Conservation (phyloP, 2,329 filamentous ascomycete genomes). For the Cryphonectria carpinicola region DNA sequence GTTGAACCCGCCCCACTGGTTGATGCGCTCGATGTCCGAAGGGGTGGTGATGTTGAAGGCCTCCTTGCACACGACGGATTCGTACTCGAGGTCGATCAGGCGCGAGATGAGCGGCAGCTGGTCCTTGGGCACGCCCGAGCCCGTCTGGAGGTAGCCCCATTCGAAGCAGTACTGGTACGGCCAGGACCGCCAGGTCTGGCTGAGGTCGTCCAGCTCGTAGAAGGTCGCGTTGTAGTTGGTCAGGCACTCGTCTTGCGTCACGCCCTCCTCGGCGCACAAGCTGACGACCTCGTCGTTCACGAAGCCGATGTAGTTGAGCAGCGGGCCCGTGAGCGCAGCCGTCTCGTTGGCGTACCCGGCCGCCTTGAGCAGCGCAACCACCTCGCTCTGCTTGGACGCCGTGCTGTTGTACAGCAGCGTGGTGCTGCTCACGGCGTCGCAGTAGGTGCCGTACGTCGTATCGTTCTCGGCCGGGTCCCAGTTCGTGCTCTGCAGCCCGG, state of each 20-base stretch:
- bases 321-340: constrained; percentile 43
- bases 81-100: constrained; percentile 66
- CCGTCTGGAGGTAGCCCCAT: constrained; percentile 81
- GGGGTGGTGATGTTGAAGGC: constrained; percentile 71
- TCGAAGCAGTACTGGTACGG: constrained; percentile 60
- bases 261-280: constrained; percentile 28
- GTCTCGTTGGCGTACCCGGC: constrained; percentile 47
- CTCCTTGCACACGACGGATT: constrained; percentile 63
- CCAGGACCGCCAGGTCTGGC: constrained; percentile 52
- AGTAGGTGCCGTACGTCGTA: constrained; percentile 51
- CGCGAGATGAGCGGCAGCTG: constrained; percentile 74
- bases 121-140: constrained; percentile 66
- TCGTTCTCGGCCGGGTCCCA: constrained; percentile 56
- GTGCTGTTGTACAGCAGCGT: constrained; percentile 48
- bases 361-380: constrained; percentile 44
- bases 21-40: constrained; percentile 68
- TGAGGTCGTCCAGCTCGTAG: constrained; percentile 41
- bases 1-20: constrained; percentile 75
- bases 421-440: constrained; percentile 49
- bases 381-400: constrained; percentile 39
- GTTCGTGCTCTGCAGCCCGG: constrained; percentile 51
- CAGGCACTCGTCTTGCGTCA: constrained; percentile 44
- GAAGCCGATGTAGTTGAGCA: constrained; percentile 59
- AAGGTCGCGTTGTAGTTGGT: constrained; percentile 40
- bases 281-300: constrained; percentile 38